Conservation (phyloP, 176 grass and related monocot genomes). For the Hsuehochloa calcarea region DNA sequence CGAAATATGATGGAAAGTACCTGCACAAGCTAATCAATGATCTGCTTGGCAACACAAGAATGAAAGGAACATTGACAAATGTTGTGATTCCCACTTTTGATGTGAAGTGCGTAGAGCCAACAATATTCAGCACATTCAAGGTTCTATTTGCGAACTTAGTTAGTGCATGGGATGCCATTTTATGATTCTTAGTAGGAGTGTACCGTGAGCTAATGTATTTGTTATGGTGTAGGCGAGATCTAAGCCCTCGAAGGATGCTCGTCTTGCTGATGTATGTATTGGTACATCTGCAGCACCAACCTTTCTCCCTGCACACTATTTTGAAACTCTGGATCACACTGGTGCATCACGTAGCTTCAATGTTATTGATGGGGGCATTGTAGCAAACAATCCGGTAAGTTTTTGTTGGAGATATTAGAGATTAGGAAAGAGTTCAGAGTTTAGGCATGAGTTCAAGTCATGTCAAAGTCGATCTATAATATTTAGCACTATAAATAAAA, state of each 20-base stretch:
- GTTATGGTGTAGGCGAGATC: constrained; percentile 21
- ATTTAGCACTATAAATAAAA: too few relatives aligned
- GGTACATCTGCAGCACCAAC: constrained; percentile 53
- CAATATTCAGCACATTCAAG: constrained; percentile 55
- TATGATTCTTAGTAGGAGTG: background rate
- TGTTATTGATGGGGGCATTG: constrained; percentile 51
- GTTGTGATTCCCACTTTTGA: constrained; percentile 59
- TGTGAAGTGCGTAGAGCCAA: constrained; percentile 41
- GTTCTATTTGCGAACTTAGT: constrained; percentile 9
- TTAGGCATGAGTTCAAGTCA: too few relatives aligned
- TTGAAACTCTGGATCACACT: constrained; percentile 32
- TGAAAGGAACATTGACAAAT: constrained; percentile 48
- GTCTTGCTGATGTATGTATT: constrained; percentile 49
- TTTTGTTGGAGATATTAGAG: too few relatives aligned
- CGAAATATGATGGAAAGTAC: constrained; percentile 55
- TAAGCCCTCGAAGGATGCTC: constrained; percentile 39
- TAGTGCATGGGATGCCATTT: background rate
- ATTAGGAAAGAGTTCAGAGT: too few relatives aligned
- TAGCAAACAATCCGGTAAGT: constrained; percentile 51
- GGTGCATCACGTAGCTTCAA: constrained; percentile 41
- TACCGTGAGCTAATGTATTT: background rate
- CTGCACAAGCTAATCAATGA: constrained; percentile 34
- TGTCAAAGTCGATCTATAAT: too few relatives aligned
- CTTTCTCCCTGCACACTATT: constrained; percentile 48
- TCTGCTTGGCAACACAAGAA: constrained; percentile 18